Percentiles rank a stretch among this genome's conserved stretches.
Conservation (phyloP, 495 filamentous ascomycete genomes). For the Tuber melanosporum region DNA sequence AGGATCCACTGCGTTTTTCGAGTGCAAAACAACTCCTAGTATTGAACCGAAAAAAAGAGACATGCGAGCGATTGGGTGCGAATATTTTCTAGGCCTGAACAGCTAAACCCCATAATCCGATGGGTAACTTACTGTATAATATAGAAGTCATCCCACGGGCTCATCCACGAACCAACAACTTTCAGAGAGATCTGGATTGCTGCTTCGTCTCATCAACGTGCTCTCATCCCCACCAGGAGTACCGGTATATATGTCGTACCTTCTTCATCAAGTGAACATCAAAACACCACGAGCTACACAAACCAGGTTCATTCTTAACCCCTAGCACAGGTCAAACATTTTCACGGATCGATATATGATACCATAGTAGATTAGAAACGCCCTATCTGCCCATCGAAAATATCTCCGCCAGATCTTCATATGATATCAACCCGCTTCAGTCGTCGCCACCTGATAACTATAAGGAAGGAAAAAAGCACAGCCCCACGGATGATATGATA, state of each 20-base stretch:
- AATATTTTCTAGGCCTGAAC: neutral
- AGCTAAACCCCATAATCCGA: neutral
- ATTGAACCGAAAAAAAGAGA: neutral
- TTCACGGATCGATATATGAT: neutral
- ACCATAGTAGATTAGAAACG: neutral
- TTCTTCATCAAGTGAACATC: neutral
- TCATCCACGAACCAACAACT: neutral
- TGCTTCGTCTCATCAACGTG: neutral
- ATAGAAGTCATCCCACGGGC: neutral
- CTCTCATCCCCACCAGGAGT: neutral
- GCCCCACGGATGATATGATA: neutral
- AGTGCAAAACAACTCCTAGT: neutral
- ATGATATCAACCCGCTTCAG: neutral
- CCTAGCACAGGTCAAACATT: neutral
- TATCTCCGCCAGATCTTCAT: neutral
- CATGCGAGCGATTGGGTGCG: neutral
- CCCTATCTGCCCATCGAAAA: neutral
- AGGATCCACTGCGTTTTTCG: neutral
- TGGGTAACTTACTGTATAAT: neutral
- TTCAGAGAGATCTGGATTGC: neutral
- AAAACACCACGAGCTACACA: neutral
- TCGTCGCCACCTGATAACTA: neutral
- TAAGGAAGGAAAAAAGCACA: neutral
- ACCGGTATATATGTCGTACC: neutral
- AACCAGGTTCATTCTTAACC: neutral